These are phyloP conservation scores for Kwoniella europaea DNA, from an alignment of 768 basidiomycete genomes.

Conservation along the genomic window DNA sequence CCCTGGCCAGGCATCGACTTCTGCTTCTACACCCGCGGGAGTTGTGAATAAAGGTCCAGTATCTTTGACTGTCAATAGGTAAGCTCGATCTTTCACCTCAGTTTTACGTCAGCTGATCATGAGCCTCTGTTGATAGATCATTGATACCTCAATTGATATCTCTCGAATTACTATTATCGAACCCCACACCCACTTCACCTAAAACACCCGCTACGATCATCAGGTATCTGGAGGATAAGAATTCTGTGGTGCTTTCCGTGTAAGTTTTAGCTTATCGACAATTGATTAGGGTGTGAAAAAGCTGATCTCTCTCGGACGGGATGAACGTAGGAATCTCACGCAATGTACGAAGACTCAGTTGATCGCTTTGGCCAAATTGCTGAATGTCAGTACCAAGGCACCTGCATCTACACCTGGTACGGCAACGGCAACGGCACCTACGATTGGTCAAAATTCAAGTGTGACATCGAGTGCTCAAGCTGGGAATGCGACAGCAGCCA, in stretches of 20 bases:
- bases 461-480: too few relatives aligned
- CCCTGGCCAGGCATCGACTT: not conserved
- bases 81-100: not conserved
- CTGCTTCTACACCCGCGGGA: not conserved
- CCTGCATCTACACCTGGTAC: not conserved
- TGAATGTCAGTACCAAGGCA: slow-evolving; percentile 26
- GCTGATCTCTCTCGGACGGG: not conserved
- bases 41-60: slow-evolving; percentile 16
- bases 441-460: too few relatives aligned
- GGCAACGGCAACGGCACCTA: not conserved
- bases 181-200: slow-evolving; percentile 6
- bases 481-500: too few relatives aligned
- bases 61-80: slow-evolving; percentile 21
- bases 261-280: slow-evolving; percentile 10
- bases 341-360: slow-evolving; percentile 28
- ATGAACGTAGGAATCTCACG: slow-evolving; percentile 11
- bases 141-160: slow-evolving; percentile 26
- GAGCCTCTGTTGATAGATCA: not conserved
- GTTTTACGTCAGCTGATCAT: not conserved
- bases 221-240: slow-evolving; percentile 27
- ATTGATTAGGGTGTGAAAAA: not conserved
- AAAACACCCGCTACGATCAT: slow-evolving; percentile 28
- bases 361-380: slow-evolving; percentile 22
- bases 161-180: slow-evolving; percentile 18
- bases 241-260: slow-evolving; percentile 29